Conservation (phyloP, 257 asterid genomes). For the Gentiana macrophylla region DNA sequence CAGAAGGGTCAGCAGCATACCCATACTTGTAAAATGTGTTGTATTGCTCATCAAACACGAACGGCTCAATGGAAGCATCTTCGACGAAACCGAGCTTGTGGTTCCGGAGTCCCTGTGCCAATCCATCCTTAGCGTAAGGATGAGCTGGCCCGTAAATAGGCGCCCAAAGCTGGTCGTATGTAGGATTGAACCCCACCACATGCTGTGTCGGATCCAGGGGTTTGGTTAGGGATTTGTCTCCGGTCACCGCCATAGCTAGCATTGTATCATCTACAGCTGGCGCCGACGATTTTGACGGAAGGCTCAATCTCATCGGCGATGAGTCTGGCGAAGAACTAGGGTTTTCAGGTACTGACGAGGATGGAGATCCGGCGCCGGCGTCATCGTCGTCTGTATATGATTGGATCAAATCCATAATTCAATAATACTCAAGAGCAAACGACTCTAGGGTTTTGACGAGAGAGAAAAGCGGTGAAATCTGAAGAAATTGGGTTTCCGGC, state of each 20-base stretch:
- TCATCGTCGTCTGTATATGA: slow-evolving; percentile 11
- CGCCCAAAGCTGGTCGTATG: slow-evolving; percentile 94
- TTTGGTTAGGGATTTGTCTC: slow-evolving; percentile 37
- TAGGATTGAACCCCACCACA: slow-evolving; percentile 79
- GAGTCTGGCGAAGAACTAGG: slow-evolving; percentile 50
- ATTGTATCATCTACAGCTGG: slow-evolving; percentile 87
- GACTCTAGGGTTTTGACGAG: no score
- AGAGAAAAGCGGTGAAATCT: no score
- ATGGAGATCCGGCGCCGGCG: background rate
- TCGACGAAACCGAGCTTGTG: slow-evolving; percentile 96
- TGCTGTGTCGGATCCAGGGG: slow-evolving; percentile 93
- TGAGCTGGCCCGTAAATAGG: slow-evolving; percentile 91
- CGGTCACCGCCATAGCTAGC: slow-evolving; percentile 77
- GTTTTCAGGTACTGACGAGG: slow-evolving; percentile 1
- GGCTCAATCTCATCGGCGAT: slow-evolving; percentile 53
- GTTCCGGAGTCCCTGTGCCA: slow-evolving; percentile 93
- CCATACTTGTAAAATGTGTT: slow-evolving; percentile 86
- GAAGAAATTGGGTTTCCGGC: no score
- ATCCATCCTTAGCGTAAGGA: slow-evolving; percentile 92
- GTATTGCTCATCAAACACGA: slow-evolving; percentile 93
- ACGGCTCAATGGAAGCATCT: slow-evolving; percentile 61
- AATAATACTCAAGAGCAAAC: background rate
- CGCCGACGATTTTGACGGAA: slow-evolving; percentile 83
- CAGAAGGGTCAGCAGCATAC: slow-evolving; percentile 91
- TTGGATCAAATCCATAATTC: slow-evolving; percentile 23